phyloP scores from a whole-genome alignment of 2,329 filamentous ascomycete species.

The Colletotrichum tabaci region DNA sequence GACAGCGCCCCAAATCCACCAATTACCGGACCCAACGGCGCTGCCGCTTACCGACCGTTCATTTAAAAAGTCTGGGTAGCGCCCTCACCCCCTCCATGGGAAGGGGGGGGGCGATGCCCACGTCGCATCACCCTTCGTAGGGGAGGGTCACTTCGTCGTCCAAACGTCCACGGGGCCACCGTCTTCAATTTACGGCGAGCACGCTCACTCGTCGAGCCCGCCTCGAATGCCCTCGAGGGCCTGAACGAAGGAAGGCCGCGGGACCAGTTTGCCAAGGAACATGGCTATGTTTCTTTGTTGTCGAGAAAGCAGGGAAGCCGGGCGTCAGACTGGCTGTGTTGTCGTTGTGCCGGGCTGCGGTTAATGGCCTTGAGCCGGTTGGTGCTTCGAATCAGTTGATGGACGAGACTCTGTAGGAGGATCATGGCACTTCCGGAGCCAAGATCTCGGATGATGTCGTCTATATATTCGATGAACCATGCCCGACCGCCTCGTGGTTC shows the following conservation, averaged over 20 bases:
- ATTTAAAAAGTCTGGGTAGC: slow-evolving; percentile 13
- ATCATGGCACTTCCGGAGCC: background rate
- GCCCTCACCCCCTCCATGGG: no score
- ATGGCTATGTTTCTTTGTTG: background rate
- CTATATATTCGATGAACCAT: slow-evolving; percentile 24
- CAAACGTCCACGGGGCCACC: slow-evolving; percentile 19
- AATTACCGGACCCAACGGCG: slow-evolving; percentile 31
- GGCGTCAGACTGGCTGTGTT: background rate
- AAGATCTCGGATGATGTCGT: background rate
- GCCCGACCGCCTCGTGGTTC: background rate
- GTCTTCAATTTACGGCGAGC: slow-evolving; percentile 12
- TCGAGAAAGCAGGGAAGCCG: background rate
- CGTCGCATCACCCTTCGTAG: background rate
- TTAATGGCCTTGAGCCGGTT: background rate
- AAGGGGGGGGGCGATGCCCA: background rate
- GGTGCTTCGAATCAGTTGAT: background rate
- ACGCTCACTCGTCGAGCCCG: slow-evolving; percentile 25
- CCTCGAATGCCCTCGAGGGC: no score
- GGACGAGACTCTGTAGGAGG: background rate
- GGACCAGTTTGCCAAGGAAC: slow-evolving; percentile 6
- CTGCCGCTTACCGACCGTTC: slow-evolving; percentile 23
- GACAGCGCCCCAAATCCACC: slow-evolving; percentile 32
- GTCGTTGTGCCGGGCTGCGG: background rate
- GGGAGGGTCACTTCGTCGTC: slow-evolving; percentile 2
- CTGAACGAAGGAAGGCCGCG: background rate